These are phyloP conservation scores for Claviceps africana DNA, from an alignment of 2,329 filamentous ascomycete species.

Conservation along the genomic window DNA sequence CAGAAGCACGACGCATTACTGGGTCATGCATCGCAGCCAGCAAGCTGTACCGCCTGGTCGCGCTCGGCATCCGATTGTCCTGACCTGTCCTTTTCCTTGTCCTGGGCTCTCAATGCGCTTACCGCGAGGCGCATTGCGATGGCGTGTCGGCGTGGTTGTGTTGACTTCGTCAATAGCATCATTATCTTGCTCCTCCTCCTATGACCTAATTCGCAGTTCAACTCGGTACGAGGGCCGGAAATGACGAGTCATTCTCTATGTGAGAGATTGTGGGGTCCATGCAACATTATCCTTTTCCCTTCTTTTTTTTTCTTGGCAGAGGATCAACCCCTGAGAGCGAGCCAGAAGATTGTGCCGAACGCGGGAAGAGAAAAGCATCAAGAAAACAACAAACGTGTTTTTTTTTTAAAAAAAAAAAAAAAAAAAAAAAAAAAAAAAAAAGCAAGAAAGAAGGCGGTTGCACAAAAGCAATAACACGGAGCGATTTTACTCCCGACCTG, in stretches of 20 bases:
- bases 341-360: background rate
- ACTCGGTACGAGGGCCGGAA: background rate
- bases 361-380: no score
- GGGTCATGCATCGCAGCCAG: no score
- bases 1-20: background rate
- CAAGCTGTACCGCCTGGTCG: no score
- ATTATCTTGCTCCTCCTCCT: background rate
- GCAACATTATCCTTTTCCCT: no score
- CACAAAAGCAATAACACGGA: background rate
- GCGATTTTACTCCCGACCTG: background rate
- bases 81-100: background rate
- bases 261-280: background rate
- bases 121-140: background rate
- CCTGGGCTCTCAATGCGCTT: background rate
- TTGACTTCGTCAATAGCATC: background rate
- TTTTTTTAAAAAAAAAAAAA: background rate
- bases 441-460: background rate
- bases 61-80: background rate
- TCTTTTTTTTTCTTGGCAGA: no score
- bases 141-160: background rate
- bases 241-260: background rate
- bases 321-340: no score
- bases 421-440: background rate
- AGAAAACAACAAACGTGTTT: no score
- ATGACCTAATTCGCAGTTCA: background rate